phyloP scores from a whole-genome alignment of 352 stramenopile genomes.

The Peronospora tabacina region DNA sequence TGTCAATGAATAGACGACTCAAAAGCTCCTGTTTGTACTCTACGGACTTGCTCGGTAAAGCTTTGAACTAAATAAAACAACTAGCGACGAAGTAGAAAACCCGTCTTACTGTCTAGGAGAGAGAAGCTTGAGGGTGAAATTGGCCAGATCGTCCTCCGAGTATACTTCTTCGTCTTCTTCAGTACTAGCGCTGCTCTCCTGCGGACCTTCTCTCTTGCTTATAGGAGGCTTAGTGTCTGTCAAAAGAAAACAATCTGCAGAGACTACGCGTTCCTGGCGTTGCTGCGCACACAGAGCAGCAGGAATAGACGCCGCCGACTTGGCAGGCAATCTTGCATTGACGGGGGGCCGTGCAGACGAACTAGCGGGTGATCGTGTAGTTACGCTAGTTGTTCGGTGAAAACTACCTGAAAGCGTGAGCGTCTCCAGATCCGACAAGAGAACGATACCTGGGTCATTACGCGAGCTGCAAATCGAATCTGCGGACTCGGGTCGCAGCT shows the following conservation, averaged over 20 bases:
- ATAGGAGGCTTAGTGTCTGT: constrained; percentile 10
- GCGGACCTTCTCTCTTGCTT: constrained; percentile 11
- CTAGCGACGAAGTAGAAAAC: constrained; percentile 11
- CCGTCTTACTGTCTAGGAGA: neutral
- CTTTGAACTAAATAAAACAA: constrained; percentile 25
- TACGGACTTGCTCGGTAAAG: neutral
- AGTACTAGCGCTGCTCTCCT: constrained; percentile 30
- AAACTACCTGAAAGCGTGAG: constrained; percentile 57
- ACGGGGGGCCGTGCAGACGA: constrained; percentile 10
- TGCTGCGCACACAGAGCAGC: constrained; percentile 14
- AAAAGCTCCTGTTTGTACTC: constrained; percentile 18
- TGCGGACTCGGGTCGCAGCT: constrained; percentile 38
- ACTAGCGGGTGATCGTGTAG: constrained; percentile 17
- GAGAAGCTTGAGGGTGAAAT: constrained; percentile 62
- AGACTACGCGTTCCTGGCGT: constrained; percentile 41
- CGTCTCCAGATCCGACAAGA: constrained; percentile 58
- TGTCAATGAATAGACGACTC: no score
- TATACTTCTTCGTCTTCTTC: constrained; percentile 42
- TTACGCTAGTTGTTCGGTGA: constrained; percentile 24
- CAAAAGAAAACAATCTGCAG: constrained; percentile 46
- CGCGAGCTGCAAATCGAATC: constrained; percentile 31
- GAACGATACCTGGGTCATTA: constrained; percentile 42
- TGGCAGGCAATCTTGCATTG: constrained; percentile 9
- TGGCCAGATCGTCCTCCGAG: constrained; percentile 57
- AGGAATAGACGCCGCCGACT: constrained; percentile 15